phyloP scores from a whole-genome alignment of 371 early-diverging fungal species.

The Lichtheimia ramosa region DNA sequence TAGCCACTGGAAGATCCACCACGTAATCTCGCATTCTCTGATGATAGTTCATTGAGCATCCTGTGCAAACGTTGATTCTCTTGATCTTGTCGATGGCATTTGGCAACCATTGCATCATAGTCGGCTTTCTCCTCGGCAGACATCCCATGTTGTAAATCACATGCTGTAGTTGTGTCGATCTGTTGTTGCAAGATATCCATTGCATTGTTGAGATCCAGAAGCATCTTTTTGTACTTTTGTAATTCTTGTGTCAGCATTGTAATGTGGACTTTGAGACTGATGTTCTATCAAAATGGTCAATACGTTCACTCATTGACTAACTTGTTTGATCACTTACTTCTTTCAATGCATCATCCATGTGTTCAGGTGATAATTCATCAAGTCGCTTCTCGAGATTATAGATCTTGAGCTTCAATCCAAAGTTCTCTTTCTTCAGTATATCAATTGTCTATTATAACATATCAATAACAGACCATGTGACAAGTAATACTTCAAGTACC shows the following conservation, averaged over 20 bases:
- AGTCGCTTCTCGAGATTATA: constrained; percentile 67
- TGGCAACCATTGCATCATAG: constrained; percentile 36
- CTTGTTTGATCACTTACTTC: constrained; percentile 40
- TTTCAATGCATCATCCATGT: constrained; percentile 51
- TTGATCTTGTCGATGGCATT: constrained; percentile 26
- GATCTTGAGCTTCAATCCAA: constrained; percentile 66
- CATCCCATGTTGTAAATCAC: constrained; percentile 56
- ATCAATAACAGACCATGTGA: neutral
- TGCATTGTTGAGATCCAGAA: constrained; percentile 43
- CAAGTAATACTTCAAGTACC: constrained; percentile 27
- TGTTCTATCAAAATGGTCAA: constrained; percentile 35
- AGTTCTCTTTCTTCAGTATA: constrained; percentile 67
- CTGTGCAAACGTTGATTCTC: constrained; percentile 38
- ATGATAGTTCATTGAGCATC: constrained; percentile 28
- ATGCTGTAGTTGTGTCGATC: constrained; percentile 7
- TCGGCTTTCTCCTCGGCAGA: constrained; percentile 49
- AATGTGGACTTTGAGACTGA: constrained; percentile 52
- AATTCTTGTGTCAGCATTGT: constrained; percentile 48
- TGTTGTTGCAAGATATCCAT: constrained; percentile 41
- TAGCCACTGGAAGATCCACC: constrained; percentile 13
- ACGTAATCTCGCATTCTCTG: constrained; percentile 35
- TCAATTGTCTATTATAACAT: constrained; percentile 60
- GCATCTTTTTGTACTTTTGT: constrained; percentile 50
- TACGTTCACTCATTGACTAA: no score
- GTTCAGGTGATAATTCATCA: constrained; percentile 58